Evolutionary conservation across 2,329 filamentous ascomycete genomes (phyloP).

Genomic region (Intubia oerlemansii): DNA sequence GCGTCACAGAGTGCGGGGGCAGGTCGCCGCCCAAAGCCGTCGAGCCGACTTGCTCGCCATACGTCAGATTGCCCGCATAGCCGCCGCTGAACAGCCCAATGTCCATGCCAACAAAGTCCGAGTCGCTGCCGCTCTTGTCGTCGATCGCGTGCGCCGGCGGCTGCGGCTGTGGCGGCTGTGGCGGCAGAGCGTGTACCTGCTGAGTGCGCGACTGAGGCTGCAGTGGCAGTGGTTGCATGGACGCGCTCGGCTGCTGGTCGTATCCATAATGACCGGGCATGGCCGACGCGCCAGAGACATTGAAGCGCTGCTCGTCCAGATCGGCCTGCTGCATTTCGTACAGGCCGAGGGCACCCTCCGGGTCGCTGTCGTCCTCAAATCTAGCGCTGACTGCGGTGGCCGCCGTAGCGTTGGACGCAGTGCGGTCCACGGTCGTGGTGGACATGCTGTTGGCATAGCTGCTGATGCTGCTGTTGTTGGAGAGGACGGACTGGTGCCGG

Average conservation of each 20-base stretch:
- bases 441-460: too few relatives aligned
- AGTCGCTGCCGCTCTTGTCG: conserved; percentile 39
- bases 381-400: not conserved
- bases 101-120: conserved; percentile 52
- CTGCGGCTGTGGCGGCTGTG: conserved; percentile 13
- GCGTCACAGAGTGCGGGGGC: conserved; percentile 26
- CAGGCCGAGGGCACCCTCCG: conserved; percentile 67
- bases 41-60: conserved; percentile 23
- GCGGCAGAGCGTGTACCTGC: conserved; percentile 1
- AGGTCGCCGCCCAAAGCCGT: conserved; percentile 18
- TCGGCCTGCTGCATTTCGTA: conserved; percentile 72
- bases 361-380: conserved; percentile 51
- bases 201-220: too few relatives aligned
- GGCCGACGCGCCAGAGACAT: too few relatives aligned
- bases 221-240: too few relatives aligned
- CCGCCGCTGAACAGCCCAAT: conserved; percentile 55
- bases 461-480: too few relatives aligned
- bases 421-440: conserved; percentile 4
- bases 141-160: too few relatives aligned
- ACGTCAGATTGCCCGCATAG: conserved; percentile 31
- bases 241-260: too few relatives aligned
- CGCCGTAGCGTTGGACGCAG: conserved; percentile 1
- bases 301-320: conserved; percentile 47
- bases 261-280: too few relatives aligned
- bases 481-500: too few relatives aligned